Base-by-base conservation (phyloP, 345 rosid genomes). In the Chamaenerion angustifolium region DNA sequence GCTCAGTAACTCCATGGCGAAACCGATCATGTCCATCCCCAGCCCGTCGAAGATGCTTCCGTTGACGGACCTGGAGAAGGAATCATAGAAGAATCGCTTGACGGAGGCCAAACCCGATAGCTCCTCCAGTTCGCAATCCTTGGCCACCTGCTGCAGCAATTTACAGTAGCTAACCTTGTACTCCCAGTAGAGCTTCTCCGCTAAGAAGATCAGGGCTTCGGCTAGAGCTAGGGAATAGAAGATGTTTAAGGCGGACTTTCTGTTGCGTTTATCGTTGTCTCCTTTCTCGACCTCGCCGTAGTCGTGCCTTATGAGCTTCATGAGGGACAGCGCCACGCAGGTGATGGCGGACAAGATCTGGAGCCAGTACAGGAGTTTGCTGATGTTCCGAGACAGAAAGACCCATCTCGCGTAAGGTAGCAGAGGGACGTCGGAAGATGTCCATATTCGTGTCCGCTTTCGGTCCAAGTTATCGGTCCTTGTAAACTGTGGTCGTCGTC, bases 181-280 rank as follows among this genome's bases (percentile, higher is more conserved):
- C 42, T 89, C 95, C 94, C 95, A 89, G 41, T 83, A 89, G 12
- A 84, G 78, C 70, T 81, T 89, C 75, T 89, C 97, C 66, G 59
- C 48, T n/a, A 85, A 75, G 60, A 89, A 89, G 65, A 85, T 48
- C 46, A 81, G 64, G 11, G 95, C 97, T 55, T 89, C 95, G 4
- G 94, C 94, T 46, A 89, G 62, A 6, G 95, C 90, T 53, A 85
- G 63, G 46, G 90, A 58, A 46, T 85, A 89, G 76, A 89, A 89
- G 50, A 89, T 89, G 44, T 51, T 59, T 37, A 89, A 64, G 59
- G 97, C 81, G 1, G 83, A 54, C 17, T 78, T 45, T 17, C 88
- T 59, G 68, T 89, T 89, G 58, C 85, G 71, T 64, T 76, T 81
- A 60, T 85, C 97, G 0, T 70, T 59, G 48, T 85, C 88, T 15